Evolutionary conservation across 2,329 filamentous ascomycete species (phyloP).

Genomic region (Penicillium decumbens): DNA sequence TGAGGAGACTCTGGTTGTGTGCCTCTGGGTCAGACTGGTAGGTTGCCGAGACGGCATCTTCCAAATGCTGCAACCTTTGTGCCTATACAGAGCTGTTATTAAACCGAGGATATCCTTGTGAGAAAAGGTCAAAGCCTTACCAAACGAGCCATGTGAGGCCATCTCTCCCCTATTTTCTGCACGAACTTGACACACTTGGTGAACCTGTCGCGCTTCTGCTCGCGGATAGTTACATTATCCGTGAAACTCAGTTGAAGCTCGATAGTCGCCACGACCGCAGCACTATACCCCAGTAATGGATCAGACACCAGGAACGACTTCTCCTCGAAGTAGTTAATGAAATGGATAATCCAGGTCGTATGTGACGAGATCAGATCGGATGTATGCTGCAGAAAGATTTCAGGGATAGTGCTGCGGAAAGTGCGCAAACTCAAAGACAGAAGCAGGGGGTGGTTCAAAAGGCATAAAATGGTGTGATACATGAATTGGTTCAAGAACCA

Average conservation of each 20-base stretch:
- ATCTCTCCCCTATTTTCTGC: slow-evolving; percentile 38
- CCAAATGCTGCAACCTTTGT: slow-evolving; percentile 41
- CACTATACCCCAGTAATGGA: slow-evolving; percentile 48
- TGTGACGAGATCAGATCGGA: slow-evolving; percentile 51
- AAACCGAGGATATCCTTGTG: not conserved
- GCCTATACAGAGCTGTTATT: slow-evolving; percentile 28
- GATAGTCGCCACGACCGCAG: slow-evolving; percentile 52
- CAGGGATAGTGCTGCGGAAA: slow-evolving; percentile 50
- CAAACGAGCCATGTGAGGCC: slow-evolving; percentile 46
- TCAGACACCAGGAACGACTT: slow-evolving; percentile 47
- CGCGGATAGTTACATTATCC: slow-evolving; percentile 35
- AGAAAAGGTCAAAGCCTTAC: slow-evolving; percentile 24
- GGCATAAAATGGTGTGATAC: slow-evolving; percentile 51
- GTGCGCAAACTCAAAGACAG: slow-evolving; percentile 51
- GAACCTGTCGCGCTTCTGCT: slow-evolving; percentile 44
- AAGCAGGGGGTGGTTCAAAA: slow-evolving; percentile 53
- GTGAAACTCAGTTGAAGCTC: slow-evolving; percentile 53
- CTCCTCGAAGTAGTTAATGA: slow-evolving; percentile 47
- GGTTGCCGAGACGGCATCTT: slow-evolving; percentile 44
- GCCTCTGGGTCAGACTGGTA: slow-evolving; percentile 37
- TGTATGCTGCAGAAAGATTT: slow-evolving; percentile 53
- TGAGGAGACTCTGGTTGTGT: slow-evolving; percentile 38
- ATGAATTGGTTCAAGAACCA: slow-evolving; percentile 52
- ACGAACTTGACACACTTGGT: slow-evolving; percentile 46
- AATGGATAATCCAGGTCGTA: slow-evolving; percentile 52